These are phyloP conservation scores for Boletus reticuloceps DNA, from an alignment of 768 basidiomycete species.

Conservation along the genomic window DNA sequence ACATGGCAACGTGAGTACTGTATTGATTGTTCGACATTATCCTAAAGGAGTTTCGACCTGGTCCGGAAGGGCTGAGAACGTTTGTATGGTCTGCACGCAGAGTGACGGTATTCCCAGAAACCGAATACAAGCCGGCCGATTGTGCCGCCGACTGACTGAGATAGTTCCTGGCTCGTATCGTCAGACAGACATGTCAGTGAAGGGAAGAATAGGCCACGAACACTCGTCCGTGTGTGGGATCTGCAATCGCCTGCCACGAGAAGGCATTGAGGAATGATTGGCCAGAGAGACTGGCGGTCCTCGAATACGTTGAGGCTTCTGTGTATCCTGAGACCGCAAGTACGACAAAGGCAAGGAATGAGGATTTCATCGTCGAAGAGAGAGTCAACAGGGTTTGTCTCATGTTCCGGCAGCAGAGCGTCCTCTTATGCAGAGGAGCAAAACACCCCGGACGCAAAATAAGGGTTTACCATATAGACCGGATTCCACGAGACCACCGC, in stretches of 20 bases:
- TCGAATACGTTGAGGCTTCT: slow-evolving; percentile 44
- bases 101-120: slow-evolving; percentile 40
- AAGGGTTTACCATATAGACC: neutral
- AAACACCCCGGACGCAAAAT: neutral
- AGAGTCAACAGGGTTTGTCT: neutral
- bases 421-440: slow-evolving; percentile 10
- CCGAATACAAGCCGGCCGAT: slow-evolving; percentile 54
- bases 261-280: slow-evolving; percentile 42
- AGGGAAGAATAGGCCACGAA: slow-evolving; percentile 5
- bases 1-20: slow-evolving; percentile 35
- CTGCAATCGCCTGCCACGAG: slow-evolving; percentile 28
- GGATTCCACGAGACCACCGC: neutral
- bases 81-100: slow-evolving; percentile 35
- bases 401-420: neutral
- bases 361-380: slow-evolving; percentile 1
- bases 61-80: slow-evolving; percentile 24
- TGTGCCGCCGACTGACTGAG: slow-evolving; percentile 47
- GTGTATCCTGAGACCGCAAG: slow-evolving; percentile 4
- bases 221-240: slow-evolving; percentile 37
- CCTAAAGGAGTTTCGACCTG: slow-evolving; percentile 38
- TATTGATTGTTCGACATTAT: slow-evolving; percentile 31
- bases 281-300: slow-evolving; percentile 47
- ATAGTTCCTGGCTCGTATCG: slow-evolving; percentile 36
- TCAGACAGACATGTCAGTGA: neutral
- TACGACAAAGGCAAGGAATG: slow-evolving; percentile 1